Base-by-base conservation (phyloP, 2,329 filamentous ascomycete species). In the Lasiodiplodia citricola region DNA sequence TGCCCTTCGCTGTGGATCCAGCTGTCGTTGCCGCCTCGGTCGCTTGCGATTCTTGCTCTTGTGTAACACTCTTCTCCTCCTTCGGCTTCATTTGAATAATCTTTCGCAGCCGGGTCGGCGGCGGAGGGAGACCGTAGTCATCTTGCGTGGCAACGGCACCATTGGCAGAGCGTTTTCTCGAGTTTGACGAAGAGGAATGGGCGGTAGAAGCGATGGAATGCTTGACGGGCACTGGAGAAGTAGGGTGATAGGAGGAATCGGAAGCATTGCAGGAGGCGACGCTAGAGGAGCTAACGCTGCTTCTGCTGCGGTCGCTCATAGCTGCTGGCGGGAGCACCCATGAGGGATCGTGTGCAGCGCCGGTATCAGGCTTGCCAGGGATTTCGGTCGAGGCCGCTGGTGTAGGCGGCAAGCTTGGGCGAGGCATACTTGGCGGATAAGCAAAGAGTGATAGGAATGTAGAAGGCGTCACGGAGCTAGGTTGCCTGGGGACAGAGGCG, bases 21-120 rank as follows among this genome's bases (percentile, higher is more conserved):
- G 71, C 64, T 5, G 37, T 23, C 21, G 21, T 16, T 76, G 75
- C 50, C 18, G 41, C 58, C 44, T 68, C 51, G 2, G 10, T 16
- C 25, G 60, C 55, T 38, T 56, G 52, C n/a, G 66, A 3, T 35
- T 13, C 44, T n/a, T 38, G 54, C 50, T 62, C 21, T 57, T 69
- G 69, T 31, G 76, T 73, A 28, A 70, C 57, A 50, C 74, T 78
- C 74, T 76, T 80, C 54, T 68, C 50, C 38, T 68, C 67, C 74
- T 66, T 78, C 13, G 89, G 95, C 80, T 97, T 97, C 94, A 98
- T 97, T 82, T 98, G 95, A 69, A 98, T 98, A 78, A 99, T 98
- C 83, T 96, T 98, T 75, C 95, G 91, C 52, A 93, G 92, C 71
- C 95, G 87, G 3, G 94, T 97, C 0, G 96, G 96, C 18, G 95